Conservation (phyloP, 768 basidiomycete genomes). For the Naganishia onofrii region DNA sequence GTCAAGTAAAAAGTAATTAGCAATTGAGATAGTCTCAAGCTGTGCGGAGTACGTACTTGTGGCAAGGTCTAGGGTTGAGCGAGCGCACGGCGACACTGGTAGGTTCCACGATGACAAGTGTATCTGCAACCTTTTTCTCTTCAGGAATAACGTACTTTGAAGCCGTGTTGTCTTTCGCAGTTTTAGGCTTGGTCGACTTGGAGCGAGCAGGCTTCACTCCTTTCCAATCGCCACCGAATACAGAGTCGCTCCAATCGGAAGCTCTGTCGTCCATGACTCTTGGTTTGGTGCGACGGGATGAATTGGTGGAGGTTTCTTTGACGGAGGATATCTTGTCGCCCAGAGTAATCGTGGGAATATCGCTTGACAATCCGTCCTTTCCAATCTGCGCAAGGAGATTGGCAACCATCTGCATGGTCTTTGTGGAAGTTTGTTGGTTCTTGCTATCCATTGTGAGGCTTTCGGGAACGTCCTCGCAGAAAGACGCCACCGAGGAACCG, state of each 20-base stretch:
- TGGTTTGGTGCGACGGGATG: not conserved
- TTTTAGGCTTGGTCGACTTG: not conserved
- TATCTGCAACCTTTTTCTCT: not conserved
- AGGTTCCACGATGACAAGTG: not conserved
- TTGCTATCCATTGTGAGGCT: not conserved
- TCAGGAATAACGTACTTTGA: not conserved
- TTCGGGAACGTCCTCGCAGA: not conserved
- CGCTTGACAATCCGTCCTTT: not conserved
- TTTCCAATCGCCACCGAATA: not conserved
- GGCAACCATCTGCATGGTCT: not conserved
- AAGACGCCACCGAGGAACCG: not conserved
- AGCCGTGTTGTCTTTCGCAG: no score
- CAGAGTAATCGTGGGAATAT: not conserved
- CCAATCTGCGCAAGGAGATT: not conserved
- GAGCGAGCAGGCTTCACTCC: conserved; percentile 2
- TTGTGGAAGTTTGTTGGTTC: not conserved
- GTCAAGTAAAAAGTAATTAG: not conserved
- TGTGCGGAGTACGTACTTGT: not conserved
- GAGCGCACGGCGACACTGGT: not conserved
- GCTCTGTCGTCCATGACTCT: not conserved
- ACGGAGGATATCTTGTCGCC: not conserved
- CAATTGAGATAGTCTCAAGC: not conserved
- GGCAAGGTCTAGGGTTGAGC: not conserved
- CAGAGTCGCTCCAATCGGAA: not conserved
- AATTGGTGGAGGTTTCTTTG: not conserved